Evolutionary conservation across 805 yeast genomes (phyloP), one percentile per base, ranked within the genome.

Genomic region (Naumovozyma castellii): DNA sequence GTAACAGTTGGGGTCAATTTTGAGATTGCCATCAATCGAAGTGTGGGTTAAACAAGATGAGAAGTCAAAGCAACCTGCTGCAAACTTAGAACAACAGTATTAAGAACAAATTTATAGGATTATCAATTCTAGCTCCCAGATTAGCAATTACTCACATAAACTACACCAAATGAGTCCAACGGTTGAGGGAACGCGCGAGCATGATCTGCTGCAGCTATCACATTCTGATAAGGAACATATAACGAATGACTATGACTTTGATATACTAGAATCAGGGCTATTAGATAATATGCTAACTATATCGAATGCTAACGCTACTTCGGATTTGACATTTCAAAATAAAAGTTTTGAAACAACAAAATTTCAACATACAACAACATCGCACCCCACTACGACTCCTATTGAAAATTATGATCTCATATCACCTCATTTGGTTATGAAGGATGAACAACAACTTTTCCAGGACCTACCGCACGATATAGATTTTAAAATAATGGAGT

Each of bases 241-340:
- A 10, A 22, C 6, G 10, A 22, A 10, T 22, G 27, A 22, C 6
- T 22, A 22, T 22, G 27, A 34, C 16, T 19, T 43, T 28, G 44
- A 43, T 16, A 39, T 46, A 42, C 32, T 47, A 28, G 57, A 53
- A 22, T 39, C 50, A 3, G 62, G 56, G 25, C 42, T 57, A 16
- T 44, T 56, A 43, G 55, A 56, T 20, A 53, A 22, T 10, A 22
- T 22, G 6, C 10, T 22, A 22, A 22, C n/a, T n/a, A n/a, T n/a
- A n/a, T n/a, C n/a, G n/a, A n/a, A n/a, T n/a, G n/a, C n/a, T n/a
- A n/a, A n/a, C n/a, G n/a, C n/a, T n/a, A n/a, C n/a, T n/a, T n/a
- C n/a, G n/a, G n/a, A n/a, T n/a, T n/a, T n/a, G n/a, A n/a, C n/a
- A n/a, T n/a, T n/a, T n/a, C n/a, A n/a, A n/a, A n/a, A n/a, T n/a